phyloP scores from a whole-genome alignment of 495 filamentous ascomycete genomes.

The Tuber aestivum region DNA sequence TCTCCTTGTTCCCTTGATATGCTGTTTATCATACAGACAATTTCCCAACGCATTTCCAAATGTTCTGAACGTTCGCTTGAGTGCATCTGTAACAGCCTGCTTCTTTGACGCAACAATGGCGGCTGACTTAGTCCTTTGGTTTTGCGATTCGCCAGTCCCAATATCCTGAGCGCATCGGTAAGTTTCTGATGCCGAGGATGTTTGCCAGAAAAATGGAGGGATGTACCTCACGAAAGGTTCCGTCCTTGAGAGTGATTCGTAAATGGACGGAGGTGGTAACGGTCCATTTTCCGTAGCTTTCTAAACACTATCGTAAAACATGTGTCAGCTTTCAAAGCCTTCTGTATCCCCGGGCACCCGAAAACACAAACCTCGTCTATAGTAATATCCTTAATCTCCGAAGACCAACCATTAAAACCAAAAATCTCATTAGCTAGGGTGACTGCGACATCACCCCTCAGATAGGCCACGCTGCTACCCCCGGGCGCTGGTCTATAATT shows the following conservation, averaged over 20 bases:
- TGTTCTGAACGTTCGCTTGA: conserved; percentile 82
- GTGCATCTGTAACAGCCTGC: conserved; percentile 86
- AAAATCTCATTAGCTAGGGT: conserved; percentile 96
- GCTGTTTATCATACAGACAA: conserved; percentile 90
- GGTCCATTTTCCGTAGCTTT: conserved; percentile 60
- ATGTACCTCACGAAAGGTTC: conserved; percentile 73
- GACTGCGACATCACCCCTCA: conserved; percentile 89
- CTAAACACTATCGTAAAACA: conserved; percentile 56
- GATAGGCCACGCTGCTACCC: conserved; percentile 81
- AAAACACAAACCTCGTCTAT: conserved; percentile 69
- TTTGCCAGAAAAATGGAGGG: conserved; percentile 6
- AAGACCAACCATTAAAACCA: conserved; percentile 98
- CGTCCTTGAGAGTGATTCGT: conserved; percentile 80
- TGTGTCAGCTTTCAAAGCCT: conserved; percentile 30
- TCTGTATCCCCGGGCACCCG: neutral
- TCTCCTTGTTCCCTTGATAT: conserved; percentile 78
- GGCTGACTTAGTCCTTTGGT: conserved; percentile 85
- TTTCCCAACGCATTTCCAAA: conserved; percentile 97
- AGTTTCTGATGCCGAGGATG: neutral
- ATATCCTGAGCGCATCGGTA: conserved; percentile 58
- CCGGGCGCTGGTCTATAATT: conserved; percentile 73
- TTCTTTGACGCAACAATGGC: conserved; percentile 98
- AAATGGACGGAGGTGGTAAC: conserved; percentile 83
- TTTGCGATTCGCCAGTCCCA: conserved; percentile 92
- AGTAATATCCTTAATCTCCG: conserved; percentile 76